These are phyloP conservation scores for Cytospora leucostoma DNA, from an alignment of 2,329 filamentous ascomycete species.

Conservation along the genomic window DNA sequence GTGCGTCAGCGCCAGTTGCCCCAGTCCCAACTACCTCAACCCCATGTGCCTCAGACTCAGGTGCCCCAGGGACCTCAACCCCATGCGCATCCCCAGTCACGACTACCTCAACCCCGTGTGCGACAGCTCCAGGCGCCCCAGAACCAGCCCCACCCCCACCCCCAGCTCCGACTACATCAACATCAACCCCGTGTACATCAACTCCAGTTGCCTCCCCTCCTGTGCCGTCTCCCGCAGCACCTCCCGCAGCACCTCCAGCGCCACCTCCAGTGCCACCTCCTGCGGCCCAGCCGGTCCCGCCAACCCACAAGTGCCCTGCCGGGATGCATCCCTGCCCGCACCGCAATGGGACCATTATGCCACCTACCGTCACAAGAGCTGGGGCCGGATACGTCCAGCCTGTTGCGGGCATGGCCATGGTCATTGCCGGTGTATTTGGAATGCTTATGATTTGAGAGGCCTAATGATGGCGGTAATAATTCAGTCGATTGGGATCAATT, in stretches of 20 bases:
- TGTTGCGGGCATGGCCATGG: neutral
- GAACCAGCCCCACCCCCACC: neutral
- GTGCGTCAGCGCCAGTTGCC: too few species aligned
- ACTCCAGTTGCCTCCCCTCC: neutral
- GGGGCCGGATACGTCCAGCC: neutral
- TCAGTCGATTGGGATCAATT: neutral
- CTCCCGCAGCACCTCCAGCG: neutral
- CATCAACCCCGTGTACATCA: neutral
- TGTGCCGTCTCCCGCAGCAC: neutral
- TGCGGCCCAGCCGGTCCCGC: neutral
- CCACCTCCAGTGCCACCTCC: neutral
- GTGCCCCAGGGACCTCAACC: too few species aligned
- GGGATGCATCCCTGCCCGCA: slow-evolving; percentile 3
- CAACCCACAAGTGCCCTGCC: neutral
- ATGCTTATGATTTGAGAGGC: neutral
- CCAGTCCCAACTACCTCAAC: too few species aligned
- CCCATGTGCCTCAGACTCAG: too few species aligned
- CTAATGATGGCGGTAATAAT: neutral
- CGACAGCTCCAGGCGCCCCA: neutral
- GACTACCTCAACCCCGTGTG: too few species aligned
- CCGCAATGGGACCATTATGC: neutral
- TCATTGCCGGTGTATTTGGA: neutral
- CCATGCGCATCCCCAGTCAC: too few species aligned
- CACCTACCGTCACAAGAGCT: slow-evolving; percentile 1
- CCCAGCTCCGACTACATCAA: neutral